phyloP scores from a whole-genome alignment of 768 basidiomycete species.

The Boletus reticuloceps region DNA sequence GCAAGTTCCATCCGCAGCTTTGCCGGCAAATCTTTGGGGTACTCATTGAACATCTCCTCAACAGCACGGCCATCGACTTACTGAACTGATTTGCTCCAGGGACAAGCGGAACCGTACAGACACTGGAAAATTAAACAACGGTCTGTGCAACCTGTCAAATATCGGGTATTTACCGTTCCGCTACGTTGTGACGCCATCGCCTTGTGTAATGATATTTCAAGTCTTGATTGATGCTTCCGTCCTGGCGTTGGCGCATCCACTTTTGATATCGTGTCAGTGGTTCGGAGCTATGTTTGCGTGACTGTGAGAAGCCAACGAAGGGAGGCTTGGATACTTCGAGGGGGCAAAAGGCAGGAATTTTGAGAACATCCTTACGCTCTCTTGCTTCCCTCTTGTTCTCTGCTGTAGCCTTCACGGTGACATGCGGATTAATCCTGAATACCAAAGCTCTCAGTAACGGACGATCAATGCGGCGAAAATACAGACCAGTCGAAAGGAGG shows the following conservation, averaged over 20 bases:
- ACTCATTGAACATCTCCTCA: not conserved
- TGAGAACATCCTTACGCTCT: constrained; percentile 34
- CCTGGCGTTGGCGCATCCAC: constrained; percentile 32
- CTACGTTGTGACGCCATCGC: constrained; percentile 35
- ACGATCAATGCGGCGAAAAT: not conserved
- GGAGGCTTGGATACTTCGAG: constrained; percentile 13
- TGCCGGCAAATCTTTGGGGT: constrained; percentile 40
- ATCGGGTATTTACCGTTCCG: constrained; percentile 48
- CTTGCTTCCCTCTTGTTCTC: constrained; percentile 34
- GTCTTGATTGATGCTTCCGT: constrained; percentile 20
- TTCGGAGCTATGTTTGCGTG: constrained; percentile 38
- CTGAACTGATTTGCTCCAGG: constrained; percentile 51
- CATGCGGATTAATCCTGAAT: constrained; percentile 58
- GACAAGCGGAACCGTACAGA: constrained; percentile 52
- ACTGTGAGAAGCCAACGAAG: constrained; percentile 47
- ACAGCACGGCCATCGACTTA: constrained; percentile 23
- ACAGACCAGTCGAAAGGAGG: constrained; percentile 68
- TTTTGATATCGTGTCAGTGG: constrained; percentile 47
- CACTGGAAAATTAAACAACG: constrained; percentile 32
- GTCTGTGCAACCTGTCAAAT: not conserved
- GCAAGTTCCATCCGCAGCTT: constrained; percentile 38
- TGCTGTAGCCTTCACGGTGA: constrained; percentile 32
- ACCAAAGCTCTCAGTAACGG: not conserved
- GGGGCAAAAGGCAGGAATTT: constrained; percentile 49
- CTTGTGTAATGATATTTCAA: constrained; percentile 60